Conservation (phyloP, 2,329 filamentous ascomycete genomes). For the Beauveria sp. region DNA sequence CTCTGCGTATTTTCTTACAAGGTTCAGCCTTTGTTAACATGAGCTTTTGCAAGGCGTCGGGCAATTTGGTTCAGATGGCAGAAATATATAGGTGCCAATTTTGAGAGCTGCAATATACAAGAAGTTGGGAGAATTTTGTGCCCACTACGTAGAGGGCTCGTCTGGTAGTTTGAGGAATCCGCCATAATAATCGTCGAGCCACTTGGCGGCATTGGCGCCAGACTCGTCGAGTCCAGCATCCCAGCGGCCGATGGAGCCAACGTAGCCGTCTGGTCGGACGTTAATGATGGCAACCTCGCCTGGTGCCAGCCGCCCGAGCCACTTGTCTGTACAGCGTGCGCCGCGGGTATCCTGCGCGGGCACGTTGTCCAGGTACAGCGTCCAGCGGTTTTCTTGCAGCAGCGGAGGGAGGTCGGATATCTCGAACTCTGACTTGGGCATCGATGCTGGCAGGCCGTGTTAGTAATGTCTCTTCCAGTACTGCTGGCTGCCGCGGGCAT, state of each 20-base stretch:
- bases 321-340: conserved; percentile 56
- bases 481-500: neutral
- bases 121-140: neutral
- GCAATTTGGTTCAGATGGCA: neutral
- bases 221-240: conserved; percentile 43
- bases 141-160: neutral
- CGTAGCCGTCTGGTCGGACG: conserved; percentile 67
- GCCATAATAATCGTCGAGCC: conserved; percentile 48
- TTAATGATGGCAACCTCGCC: conserved; percentile 57
- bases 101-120: neutral
- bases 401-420: conserved; percentile 55
- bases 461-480: neutral
- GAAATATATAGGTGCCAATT: neutral
- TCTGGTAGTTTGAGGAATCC: conserved; percentile 45
- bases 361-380: conserved; percentile 63
- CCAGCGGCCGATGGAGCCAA: conserved; percentile 55
- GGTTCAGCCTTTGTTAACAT: neutral
- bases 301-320: conserved; percentile 52
- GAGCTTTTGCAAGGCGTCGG: neutral
- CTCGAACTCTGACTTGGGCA: conserved; percentile 56
- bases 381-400: conserved; percentile 60
- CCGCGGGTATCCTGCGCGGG: conserved; percentile 46
- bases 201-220: conserved; percentile 44
- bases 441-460: conserved; percentile 38
- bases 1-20: neutral